phyloP scores from a whole-genome alignment of 2,329 filamentous ascomycete species.

The Colletotrichum spinosum region DNA sequence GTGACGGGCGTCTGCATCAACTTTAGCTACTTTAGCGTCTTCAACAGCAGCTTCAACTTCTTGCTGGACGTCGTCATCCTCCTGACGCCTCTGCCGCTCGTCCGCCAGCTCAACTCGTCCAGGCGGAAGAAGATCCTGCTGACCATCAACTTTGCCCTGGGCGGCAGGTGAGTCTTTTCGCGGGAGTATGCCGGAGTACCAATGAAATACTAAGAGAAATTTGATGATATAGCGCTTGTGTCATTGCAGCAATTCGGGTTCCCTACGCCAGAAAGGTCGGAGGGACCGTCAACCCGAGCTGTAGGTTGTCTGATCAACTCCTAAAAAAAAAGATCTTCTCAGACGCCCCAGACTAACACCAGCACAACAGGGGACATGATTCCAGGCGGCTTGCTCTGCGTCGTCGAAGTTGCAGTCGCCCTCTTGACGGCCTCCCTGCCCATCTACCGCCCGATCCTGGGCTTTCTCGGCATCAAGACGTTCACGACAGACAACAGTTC shows the following conservation, averaged over 20 bases:
- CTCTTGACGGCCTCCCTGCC: constrained; percentile 19
- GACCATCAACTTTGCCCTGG: constrained; percentile 23
- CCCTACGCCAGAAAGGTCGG: constrained; percentile 22
- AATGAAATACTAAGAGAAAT: neutral
- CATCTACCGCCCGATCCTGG: constrained; percentile 12
- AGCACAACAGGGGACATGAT: constrained; percentile 16
- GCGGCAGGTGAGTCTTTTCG: constrained; percentile 7
- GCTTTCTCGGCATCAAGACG: constrained; percentile 4
- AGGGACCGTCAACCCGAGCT: constrained; percentile 23
- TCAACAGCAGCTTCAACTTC: constrained; percentile 29
- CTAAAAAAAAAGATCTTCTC: neutral
- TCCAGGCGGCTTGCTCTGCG: constrained; percentile 20
- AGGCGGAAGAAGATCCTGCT: constrained; percentile 15
- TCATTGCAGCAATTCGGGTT: constrained; percentile 19
- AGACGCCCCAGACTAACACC: neutral
- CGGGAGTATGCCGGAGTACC: accelerated
- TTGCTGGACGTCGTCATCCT: constrained; percentile 18
- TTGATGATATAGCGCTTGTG: constrained; percentile 7
- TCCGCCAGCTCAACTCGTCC: constrained; percentile 16
- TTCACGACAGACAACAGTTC: neutral
- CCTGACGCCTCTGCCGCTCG: constrained; percentile 16
- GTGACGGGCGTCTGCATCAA: constrained; percentile 17
- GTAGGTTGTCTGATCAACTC: neutral
- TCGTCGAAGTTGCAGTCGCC: constrained; percentile 17
- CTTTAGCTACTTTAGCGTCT: constrained; percentile 26